Percentiles rank a stretch among this genome's conserved stretches.
Evolutionary conservation across 2,329 filamentous ascomycete genomes (phyloP).

Genomic region (Rhinocladiella mackenziei): DNA sequence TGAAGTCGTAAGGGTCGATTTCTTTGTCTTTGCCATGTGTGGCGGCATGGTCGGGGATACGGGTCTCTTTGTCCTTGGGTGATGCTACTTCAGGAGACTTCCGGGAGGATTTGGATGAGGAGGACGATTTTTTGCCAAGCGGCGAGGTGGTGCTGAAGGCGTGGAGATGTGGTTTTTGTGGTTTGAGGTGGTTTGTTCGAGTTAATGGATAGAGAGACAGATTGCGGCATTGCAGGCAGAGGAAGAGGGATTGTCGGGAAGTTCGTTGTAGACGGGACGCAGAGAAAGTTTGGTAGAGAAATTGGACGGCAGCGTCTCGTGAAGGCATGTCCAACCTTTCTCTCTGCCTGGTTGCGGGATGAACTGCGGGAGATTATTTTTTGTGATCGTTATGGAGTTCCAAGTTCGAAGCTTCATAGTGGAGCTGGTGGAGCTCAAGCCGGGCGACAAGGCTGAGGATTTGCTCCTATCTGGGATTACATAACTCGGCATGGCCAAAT

Average conservation of each 20-base stretch:
- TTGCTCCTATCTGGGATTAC: no score
- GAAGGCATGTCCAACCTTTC: no score
- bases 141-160: constrained; percentile 43
- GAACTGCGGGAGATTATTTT: no score
- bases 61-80: constrained; percentile 33
- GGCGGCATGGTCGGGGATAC: constrained; percentile 47
- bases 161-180: not conserved
- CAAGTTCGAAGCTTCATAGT: no score
- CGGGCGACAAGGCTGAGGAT: no score
- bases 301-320: constrained; percentile 5
- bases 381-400: no score
- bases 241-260: not conserved
- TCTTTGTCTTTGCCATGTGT: constrained; percentile 36
- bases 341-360: not conserved
- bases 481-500: no score
- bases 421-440: no score
- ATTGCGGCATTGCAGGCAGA: constrained; percentile 16
- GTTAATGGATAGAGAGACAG: constrained; percentile 1
- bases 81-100: constrained; percentile 27
- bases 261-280: not conserved
- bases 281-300: constrained; percentile 5
- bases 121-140: constrained; percentile 53
- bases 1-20: constrained; percentile 58
- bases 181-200: not conserved
- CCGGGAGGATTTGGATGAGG: constrained; percentile 39